phyloP scores from a whole-genome alignment of 2,329 filamentous ascomycete species.

The Fusarium sambucinum region DNA sequence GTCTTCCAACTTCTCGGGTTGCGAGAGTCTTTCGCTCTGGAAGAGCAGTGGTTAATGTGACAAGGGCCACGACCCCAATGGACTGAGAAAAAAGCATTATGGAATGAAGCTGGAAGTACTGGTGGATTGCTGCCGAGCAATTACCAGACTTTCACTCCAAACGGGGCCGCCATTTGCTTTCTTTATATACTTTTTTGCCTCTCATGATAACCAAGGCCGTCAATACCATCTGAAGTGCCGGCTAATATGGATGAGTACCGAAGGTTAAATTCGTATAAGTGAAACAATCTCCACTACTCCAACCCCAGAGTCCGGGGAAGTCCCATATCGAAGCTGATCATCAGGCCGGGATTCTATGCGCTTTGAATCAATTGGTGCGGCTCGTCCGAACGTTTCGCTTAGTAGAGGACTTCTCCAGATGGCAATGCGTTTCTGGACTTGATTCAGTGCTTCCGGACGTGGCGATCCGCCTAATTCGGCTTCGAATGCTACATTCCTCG shows the following conservation, averaged over 20 bases:
- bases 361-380: conserved; percentile 18
- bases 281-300: conserved; percentile 6
- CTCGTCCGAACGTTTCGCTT: background rate
- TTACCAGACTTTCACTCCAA: background rate
- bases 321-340: conserved; percentile 21
- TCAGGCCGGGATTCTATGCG: conserved; percentile 2
- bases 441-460: conserved; percentile 3
- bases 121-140: background rate
- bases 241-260: conserved; percentile 18
- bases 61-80: conserved; percentile 24
- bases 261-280: conserved; percentile 29
- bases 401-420: conserved; percentile 6
- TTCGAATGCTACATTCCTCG: conserved; percentile 17
- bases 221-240: conserved; percentile 6
- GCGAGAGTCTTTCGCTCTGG: conserved; percentile 14
- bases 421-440: conserved; percentile 5
- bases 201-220: background rate
- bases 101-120: background rate
- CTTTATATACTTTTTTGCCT: conserved; percentile 7
- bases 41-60: conserved; percentile 7
- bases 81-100: conserved; percentile 23
- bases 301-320: conserved; percentile 17
- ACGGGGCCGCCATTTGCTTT: background rate
- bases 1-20: conserved; percentile 19
- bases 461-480: conserved; percentile 5